phyloP scores from a whole-genome alignment of 2,329 filamentous ascomycete species.

The Myriosclerotinia curreyana region DNA sequence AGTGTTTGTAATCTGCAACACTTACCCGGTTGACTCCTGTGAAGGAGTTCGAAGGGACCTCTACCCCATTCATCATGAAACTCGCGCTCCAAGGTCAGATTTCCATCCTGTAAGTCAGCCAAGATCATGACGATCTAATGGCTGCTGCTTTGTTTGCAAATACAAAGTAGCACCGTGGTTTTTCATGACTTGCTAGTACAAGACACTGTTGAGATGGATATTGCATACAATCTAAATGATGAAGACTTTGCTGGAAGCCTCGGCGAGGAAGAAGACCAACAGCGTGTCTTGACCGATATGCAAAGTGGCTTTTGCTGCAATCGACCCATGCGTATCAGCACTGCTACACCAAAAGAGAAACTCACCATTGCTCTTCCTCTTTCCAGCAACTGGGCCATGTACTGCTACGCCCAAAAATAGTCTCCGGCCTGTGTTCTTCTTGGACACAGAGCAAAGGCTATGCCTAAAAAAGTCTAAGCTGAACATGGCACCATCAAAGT shows the following conservation, averaged over 20 bases:
- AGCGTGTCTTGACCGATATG: constrained; percentile 94
- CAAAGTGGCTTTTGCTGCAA: constrained; percentile 99
- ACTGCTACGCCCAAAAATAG: too few species aligned
- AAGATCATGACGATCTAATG: constrained; percentile 81
- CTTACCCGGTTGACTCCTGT: too few species aligned
- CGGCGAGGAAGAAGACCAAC: constrained; percentile 90
- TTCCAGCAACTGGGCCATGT: not conserved
- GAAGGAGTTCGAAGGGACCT: too few species aligned
- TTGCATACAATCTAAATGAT: not conserved
- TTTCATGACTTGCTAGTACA: constrained; percentile 3
- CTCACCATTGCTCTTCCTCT: constrained; percentile 32
- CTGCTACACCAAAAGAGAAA: constrained; percentile 97
- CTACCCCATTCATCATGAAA: too few species aligned
- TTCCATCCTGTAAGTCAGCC: constrained; percentile 11
- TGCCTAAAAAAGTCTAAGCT: too few species aligned
- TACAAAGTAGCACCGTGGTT: not conserved
- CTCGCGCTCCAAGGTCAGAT: too few species aligned
- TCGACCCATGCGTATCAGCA: constrained; percentile 96
- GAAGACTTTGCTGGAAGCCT: constrained; percentile 53
- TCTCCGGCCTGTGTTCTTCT: too few species aligned
- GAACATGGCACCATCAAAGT: too few species aligned
- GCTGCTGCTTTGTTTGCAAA: constrained; percentile 88
- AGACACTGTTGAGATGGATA: constrained; percentile 11
- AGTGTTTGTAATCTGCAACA: too few species aligned
- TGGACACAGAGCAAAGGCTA: too few species aligned